Evolutionary conservation across 163 green algal species (phyloP).

Genomic region (Scenedesmus sp.): DNA sequence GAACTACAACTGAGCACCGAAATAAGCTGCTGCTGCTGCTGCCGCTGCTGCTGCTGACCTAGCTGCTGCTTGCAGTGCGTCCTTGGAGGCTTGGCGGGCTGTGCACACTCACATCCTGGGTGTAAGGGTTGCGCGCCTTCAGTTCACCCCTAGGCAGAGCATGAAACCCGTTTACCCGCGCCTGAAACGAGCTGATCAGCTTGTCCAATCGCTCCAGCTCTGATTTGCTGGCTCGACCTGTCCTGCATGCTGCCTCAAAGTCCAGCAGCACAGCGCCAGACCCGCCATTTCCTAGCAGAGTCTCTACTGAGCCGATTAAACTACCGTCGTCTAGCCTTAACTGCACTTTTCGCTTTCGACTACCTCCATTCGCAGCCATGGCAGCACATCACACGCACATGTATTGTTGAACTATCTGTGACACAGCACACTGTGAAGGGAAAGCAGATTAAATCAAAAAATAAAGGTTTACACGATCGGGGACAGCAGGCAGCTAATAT

Average conservation of each 20-base stretch:
- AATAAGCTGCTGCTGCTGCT: not conserved
- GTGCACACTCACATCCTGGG: slow-evolving; percentile 44
- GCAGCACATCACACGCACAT: slow-evolving; percentile 10
- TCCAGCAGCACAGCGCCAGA: slow-evolving; percentile 40
- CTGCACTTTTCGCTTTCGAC: slow-evolving; percentile 33
- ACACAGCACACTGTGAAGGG: not conserved
- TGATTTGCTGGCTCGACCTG: slow-evolving; percentile 39
- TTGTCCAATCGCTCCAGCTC: slow-evolving; percentile 51
- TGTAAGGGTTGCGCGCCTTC: slow-evolving; percentile 52
- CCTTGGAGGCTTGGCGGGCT: not conserved
- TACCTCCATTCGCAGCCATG: slow-evolving; percentile 19
- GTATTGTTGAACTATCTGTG: slow-evolving; percentile 6
- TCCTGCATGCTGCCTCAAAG: slow-evolving; percentile 42
- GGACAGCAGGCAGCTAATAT: not conserved
- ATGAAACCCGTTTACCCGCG: not conserved
- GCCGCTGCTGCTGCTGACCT: not conserved
- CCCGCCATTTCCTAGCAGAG: slow-evolving; percentile 27
- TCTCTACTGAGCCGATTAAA: slow-evolving; percentile 50
- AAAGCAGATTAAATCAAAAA: not conserved
- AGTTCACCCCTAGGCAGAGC: slow-evolving; percentile 27
- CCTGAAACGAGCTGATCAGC: slow-evolving; percentile 40
- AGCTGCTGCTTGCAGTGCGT: not conserved
- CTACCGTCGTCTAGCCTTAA: slow-evolving; percentile 58
- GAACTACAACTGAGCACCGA: not conserved
- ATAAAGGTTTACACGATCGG: not conserved